Base-by-base conservation (phyloP, 202 grass and related monocot species). In the Hordeum pubiflorum region DNA sequence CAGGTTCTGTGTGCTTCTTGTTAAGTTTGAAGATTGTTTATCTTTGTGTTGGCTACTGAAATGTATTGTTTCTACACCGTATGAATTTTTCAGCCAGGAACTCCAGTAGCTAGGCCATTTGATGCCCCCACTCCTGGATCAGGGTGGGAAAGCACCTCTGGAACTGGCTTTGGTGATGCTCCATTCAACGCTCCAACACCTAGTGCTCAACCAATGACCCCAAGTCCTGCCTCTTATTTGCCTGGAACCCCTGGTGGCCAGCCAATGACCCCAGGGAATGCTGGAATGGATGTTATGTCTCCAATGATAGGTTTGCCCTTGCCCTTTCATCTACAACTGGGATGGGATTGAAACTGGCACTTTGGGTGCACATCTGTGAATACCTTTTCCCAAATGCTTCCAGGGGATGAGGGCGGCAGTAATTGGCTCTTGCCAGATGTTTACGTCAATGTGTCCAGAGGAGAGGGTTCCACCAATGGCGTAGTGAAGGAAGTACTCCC, bases 121-220 rank as follows among this genome's bases (percentile, higher is more conserved):
- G 91, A 97, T 77, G 91, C 87, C 57, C 89, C 94, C 85, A 97
- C 94, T 70, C 91, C 91, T 78, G 94, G 91, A 43, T 97, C 91
- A 72, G 89, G 87, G 23, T 97, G 94, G 91, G 84, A 89, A 60
- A 88, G 38, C 79, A 88, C 85, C 56, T 80, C 87, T 3, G 87
- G 85, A 58, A 74, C 41, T 68, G 86, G 65, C 72, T 90, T 75
- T 64, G 89, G 61, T 33, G 94, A 93, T 67, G 80, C 85, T 78
- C 29, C 74, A 27, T 87, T 76, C 38, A 97, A 89, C 69, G 59
- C 85, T 72, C 70, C 86, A 80, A 90, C 89, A 24, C 91, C 91
- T 80, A 59, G 59, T 38, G 91, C 75, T 32, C 94, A 97, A 40
- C 83, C 91, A 4, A 84, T 89, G 91, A 89, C 91, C n/a, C 91